Conservation (phyloP, 2,329 filamentous ascomycete genomes). For the Ambrosiella xylebori region DNA sequence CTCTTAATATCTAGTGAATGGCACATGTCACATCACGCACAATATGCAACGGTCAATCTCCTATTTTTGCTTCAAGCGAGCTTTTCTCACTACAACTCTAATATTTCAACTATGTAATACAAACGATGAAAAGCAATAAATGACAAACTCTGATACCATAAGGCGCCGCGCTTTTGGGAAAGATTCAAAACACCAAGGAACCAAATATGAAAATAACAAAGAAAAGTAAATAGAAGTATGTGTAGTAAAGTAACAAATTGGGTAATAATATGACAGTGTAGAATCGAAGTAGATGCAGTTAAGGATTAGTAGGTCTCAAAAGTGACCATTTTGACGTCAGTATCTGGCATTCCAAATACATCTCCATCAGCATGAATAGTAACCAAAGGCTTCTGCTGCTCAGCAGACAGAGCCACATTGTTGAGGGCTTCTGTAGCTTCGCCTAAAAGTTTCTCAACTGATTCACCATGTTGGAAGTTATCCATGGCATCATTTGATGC, state of each 20-base stretch:
- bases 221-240: neutral
- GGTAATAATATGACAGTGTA: neutral
- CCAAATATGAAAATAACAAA: neutral
- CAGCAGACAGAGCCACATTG: neutral
- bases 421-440: neutral
- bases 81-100: too few species aligned
- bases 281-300: neutral
- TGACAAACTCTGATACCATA: neutral
- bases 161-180: conserved; percentile 2
- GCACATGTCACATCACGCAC: neutral
- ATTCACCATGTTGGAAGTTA: conserved; percentile 2
- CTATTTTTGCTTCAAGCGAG: neutral
- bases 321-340: conserved; percentile 1
- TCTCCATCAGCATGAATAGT: conserved; percentile 5
- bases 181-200: neutral
- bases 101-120: neutral
- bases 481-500: conserved; percentile 6
- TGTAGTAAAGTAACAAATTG: neutral
- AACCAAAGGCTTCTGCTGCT: neutral
- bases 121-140: neutral
- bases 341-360: conserved; percentile 7
- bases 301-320: conserved; percentile 5
- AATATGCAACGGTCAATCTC: neutral
- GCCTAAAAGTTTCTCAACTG: neutral
- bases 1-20: neutral